Evolutionary conservation across 352 stramenopile species (phyloP).

Genomic region (Phytophthora quininea): DNA sequence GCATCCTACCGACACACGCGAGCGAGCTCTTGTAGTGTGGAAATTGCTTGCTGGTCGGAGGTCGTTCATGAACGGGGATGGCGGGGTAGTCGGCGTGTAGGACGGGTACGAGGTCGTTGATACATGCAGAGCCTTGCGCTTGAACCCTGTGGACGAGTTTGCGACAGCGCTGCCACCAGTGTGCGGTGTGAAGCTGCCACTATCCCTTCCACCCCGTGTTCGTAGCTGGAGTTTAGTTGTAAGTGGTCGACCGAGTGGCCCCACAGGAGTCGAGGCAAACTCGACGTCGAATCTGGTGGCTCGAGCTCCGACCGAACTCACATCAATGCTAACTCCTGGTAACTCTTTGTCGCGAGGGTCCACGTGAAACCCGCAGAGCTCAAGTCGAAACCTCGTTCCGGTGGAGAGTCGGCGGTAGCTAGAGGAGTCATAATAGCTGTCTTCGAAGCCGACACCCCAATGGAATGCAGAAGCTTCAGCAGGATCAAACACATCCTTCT

Average conservation of each 20-base stretch:
- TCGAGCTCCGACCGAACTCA: conserved; percentile 12
- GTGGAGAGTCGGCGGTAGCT: conserved; percentile 16
- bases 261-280: conserved; percentile 20
- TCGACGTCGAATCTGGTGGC: conserved; percentile 22
- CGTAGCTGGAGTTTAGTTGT: conserved; percentile 23
- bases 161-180: conserved; percentile 7
- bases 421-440: conserved; percentile 17
- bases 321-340: conserved; percentile 1
- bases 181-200: conserved; percentile 6
- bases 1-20: conserved; percentile 39
- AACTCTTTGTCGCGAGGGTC: conserved; percentile 9
- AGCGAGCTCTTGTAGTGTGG: conserved; percentile 23
- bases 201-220: conserved; percentile 12
- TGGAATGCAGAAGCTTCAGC: conserved; percentile 19
- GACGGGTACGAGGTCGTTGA: conserved; percentile 24
- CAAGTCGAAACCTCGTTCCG: conserved; percentile 21
- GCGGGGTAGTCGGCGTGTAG: conserved; percentile 15
- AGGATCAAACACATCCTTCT: conserved; percentile 24
- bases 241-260: conserved; percentile 10
- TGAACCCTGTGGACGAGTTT: conserved; percentile 17
- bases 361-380: conserved; percentile 22
- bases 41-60: conserved; percentile 11
- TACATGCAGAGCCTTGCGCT: conserved; percentile 15
- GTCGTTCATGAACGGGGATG: conserved; percentile 29
- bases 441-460: conserved; percentile 32